Conservation (phyloP, 1,284 basidiomycete species). For the Veloboletus limbatus region DNA sequence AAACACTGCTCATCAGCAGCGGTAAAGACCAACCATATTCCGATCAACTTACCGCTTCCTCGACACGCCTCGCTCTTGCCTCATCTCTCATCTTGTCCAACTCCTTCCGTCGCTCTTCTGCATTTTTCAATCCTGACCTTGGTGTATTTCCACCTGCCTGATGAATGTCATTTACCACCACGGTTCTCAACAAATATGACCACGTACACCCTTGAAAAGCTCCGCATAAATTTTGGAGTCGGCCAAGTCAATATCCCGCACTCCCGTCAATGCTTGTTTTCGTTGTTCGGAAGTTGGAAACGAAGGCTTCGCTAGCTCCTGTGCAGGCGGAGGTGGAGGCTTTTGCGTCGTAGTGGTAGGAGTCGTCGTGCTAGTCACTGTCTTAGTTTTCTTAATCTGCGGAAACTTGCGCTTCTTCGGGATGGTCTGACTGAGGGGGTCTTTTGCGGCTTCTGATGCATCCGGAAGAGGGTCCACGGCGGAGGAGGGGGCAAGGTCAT, state of each 20-base stretch:
- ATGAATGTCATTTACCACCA: constrained; percentile 1
- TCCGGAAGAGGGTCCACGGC: constrained; percentile 30
- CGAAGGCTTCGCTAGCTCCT: constrained; percentile 24
- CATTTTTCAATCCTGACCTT: constrained; percentile 61
- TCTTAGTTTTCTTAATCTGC: constrained; percentile 71
- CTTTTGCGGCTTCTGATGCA: constrained; percentile 25
- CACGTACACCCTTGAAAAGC: constrained; percentile 61
- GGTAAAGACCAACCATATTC: neutral
- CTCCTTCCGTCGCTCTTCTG: constrained; percentile 67
- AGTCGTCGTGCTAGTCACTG: constrained; percentile 21
- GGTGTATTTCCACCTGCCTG: constrained; percentile 51
- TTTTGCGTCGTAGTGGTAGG: constrained; percentile 33
- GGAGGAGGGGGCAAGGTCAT: constrained; percentile 17
- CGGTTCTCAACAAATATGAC: constrained; percentile 3
- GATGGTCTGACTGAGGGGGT: constrained; percentile 23
- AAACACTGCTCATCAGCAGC: constrained; percentile 7
- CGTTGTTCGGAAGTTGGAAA: constrained; percentile 30
- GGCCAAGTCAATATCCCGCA: constrained; percentile 62
- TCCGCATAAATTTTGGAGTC: constrained; percentile 61
- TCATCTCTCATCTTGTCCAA: constrained; percentile 70
- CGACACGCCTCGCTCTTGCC: constrained; percentile 53
- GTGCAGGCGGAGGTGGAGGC: constrained; percentile 20
- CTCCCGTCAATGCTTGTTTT: constrained; percentile 40
- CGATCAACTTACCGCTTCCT: constrained; percentile 48
- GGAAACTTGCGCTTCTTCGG: constrained; percentile 67